phyloP scores from a whole-genome alignment of 495 filamentous ascomycete species.

The Lasiosphaeriaceae sp. region DNA sequence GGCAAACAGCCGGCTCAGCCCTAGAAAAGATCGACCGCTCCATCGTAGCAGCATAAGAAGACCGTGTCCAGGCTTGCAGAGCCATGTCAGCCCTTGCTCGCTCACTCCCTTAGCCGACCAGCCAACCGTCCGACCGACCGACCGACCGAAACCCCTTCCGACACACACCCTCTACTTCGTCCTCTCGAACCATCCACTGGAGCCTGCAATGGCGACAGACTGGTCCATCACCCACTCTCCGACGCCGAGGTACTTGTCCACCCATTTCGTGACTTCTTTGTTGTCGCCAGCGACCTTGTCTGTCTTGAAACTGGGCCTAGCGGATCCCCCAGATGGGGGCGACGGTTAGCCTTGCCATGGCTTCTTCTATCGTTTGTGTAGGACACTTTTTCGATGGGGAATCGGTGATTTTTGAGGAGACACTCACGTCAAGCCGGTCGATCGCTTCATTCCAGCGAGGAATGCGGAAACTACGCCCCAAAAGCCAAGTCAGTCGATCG shows the following conservation, averaged over 20 bases:
- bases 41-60: neutral
- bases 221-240: constrained; percentile 99
- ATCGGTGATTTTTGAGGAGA: constrained; percentile 1
- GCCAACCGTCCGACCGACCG: neutral
- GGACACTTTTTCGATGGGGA: neutral
- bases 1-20: neutral
- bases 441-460: constrained; percentile 92
- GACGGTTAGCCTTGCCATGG: constrained; percentile 21
- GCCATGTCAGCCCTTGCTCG: neutral
- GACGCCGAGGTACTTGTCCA: constrained; percentile 91
- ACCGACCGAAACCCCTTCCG: neutral
- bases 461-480: constrained; percentile 74
- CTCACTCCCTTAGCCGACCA: neutral
- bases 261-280: constrained; percentile 81
- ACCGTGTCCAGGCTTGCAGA: neutral
- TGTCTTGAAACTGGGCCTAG: constrained; percentile 78
- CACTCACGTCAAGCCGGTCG: constrained; percentile 94
- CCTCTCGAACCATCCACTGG: constrained; percentile 85
- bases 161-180: constrained; percentile 56
- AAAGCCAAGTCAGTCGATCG: neutral
- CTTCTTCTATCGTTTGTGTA: neutral
- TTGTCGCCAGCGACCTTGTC: constrained; percentile 77
- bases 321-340: constrained; percentile 31
- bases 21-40: neutral
- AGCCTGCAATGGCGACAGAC: constrained; percentile 83